Conservation (phyloP, 2,329 filamentous ascomycete species). For the Cladosporium oxysporum region DNA sequence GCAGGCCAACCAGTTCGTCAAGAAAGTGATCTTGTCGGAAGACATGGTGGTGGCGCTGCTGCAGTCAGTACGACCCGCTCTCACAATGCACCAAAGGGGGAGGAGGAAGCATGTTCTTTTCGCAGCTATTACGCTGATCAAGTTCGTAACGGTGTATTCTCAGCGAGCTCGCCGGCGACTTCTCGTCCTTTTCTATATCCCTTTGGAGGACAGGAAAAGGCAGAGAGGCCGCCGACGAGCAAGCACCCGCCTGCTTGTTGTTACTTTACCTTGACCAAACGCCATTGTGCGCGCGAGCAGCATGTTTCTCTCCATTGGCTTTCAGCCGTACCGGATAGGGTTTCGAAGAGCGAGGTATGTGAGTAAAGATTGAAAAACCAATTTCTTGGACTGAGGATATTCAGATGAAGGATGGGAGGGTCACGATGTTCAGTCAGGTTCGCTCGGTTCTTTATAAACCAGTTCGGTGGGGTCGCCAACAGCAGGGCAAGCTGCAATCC, state of each 20-base stretch:
- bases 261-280: conserved; percentile 46
- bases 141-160: conserved; percentile 78
- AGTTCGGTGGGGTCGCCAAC: neutral
- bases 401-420: neutral
- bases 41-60: conserved; percentile 64
- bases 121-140: conserved; percentile 87
- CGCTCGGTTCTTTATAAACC: neutral
- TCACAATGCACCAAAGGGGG: conserved; percentile 22
- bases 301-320: conserved; percentile 11
- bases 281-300: neutral
- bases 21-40: conserved; percentile 81
- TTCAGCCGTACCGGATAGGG: conserved; percentile 6
- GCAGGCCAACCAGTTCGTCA: conserved; percentile 70
- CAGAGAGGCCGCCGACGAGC: conserved; percentile 24
- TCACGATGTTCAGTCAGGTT: neutral
- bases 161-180: conserved; percentile 47
- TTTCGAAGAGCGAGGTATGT: neutral
- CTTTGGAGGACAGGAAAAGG: neutral
- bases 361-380: neutral
- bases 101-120: conserved; percentile 75
- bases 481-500: conserved; percentile 6
- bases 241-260: conserved; percentile 46
- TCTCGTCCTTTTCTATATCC: neutral
- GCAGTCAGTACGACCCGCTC: conserved; percentile 28
- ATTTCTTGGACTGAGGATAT: neutral